These are phyloP conservation scores for Cucurbita ficifolia DNA, from an alignment of 306 rosid species.

Conservation along the genomic window DNA sequence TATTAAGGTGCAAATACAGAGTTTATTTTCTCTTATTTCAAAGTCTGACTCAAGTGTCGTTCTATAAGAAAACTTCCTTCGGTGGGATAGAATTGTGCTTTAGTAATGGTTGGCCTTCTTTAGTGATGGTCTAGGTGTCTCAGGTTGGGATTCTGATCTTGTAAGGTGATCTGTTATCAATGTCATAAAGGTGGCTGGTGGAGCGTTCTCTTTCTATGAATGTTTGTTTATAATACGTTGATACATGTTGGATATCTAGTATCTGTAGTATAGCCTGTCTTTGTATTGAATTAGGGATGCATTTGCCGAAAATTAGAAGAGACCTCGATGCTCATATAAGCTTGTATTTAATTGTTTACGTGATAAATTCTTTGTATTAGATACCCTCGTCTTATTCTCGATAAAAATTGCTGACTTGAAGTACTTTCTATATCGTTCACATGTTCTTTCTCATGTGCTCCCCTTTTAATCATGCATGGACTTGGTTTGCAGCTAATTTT, in stretches of 20 bases:
- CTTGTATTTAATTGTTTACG: neutral
- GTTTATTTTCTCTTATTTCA: no score
- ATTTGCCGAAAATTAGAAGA: neutral
- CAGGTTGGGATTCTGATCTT: neutral
- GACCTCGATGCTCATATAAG: neutral
- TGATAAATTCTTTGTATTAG: neutral
- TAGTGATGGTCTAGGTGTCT: neutral
- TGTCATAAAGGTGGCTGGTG: neutral
- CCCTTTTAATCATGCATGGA: conserved; percentile 13
- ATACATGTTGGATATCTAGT: neutral
- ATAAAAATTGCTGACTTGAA: neutral
- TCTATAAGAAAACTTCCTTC: no score
- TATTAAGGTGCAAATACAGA: no score
- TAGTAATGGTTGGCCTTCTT: neutral
- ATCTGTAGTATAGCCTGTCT: neutral
- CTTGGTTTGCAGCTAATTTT: conserved; percentile 61
- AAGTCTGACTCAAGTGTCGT: no score
- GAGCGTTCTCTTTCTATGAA: neutral
- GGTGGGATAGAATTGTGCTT: no score
- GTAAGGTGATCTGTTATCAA: neutral
- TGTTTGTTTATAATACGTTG: neutral
- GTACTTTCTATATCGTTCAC: neutral
- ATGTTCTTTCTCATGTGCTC: neutral
- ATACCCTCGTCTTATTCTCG: neutral
- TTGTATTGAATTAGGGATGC: neutral